A percentile compares a stretch with the other conserved stretches of the same genome.
Conservation (phyloP, 2,329 filamentous ascomycete genomes). For the Metarhizium robertsii region DNA sequence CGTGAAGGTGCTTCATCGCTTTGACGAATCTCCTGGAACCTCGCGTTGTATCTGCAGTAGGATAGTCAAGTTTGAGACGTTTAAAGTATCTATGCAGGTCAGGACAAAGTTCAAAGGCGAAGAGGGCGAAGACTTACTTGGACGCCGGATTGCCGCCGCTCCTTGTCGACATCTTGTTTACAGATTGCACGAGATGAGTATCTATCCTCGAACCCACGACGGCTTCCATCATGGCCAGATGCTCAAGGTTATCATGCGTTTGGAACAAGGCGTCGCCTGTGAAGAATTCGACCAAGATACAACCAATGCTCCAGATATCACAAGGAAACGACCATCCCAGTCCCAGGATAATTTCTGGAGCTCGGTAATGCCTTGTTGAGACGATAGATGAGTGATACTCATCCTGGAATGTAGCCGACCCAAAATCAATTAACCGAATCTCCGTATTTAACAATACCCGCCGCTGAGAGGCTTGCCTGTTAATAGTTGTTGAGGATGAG, state of each 20-base stretch:
- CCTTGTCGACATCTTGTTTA: constrained; percentile 43
- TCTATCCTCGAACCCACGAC: constrained; percentile 54
- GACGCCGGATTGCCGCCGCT: constrained; percentile 51
- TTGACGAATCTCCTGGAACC: constrained; percentile 59
- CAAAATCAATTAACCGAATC: constrained; percentile 62
- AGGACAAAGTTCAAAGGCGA: not conserved
- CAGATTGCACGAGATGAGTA: constrained; percentile 39
- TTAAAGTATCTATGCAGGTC: constrained; percentile 51
- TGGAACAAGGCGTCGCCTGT: constrained; percentile 64
- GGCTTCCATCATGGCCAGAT: constrained; percentile 68
- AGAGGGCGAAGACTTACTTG: constrained; percentile 39
- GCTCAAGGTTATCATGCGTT: constrained; percentile 63
- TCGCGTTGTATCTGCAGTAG: constrained; percentile 51
- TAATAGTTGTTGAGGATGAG: constrained; percentile 52
- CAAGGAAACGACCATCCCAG: constrained; percentile 64
- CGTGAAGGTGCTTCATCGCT: constrained; percentile 60
- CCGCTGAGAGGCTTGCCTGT: constrained; percentile 52
- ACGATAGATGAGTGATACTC: constrained; percentile 66
- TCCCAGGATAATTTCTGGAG: constrained; percentile 61
- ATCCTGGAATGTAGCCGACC: constrained; percentile 63
- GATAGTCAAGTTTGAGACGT: constrained; percentile 55
- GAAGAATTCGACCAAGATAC: constrained; percentile 63
- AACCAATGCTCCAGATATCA: constrained; percentile 67
- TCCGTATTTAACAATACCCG: constrained; percentile 59
- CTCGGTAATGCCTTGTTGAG: constrained; percentile 60